phyloP scores from a whole-genome alignment of 139 green algal genomes.

The Chlamydomonas sp. region DNA sequence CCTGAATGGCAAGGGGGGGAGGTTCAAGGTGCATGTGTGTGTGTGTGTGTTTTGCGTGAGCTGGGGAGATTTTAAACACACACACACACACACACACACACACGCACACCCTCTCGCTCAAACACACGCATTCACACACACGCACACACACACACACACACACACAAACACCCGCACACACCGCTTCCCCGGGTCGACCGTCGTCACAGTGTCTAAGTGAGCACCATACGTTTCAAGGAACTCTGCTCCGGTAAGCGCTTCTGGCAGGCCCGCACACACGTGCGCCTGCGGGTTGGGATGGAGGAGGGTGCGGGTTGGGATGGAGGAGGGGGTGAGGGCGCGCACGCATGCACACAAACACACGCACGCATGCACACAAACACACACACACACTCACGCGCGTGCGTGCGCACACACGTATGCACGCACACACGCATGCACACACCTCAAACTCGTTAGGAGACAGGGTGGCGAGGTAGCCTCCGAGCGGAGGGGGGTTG shows the following conservation, averaged over 20 bases:
- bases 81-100: too few relatives aligned
- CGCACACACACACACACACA: background rate
- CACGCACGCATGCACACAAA: too few relatives aligned
- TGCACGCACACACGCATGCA: too few relatives aligned
- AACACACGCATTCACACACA: conserved; percentile 1
- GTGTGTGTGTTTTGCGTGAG: too few relatives aligned
- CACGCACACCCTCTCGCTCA: too few relatives aligned
- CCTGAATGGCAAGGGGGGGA: too few relatives aligned
- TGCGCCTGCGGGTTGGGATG: background rate
- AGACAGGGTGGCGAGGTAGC: conserved; percentile 55
- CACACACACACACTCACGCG: too few relatives aligned
- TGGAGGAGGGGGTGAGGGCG: background rate
- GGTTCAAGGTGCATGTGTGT: too few relatives aligned
- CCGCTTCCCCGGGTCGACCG: conserved; percentile 29
- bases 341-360: background rate
- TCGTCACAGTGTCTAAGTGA: conserved; percentile 69
- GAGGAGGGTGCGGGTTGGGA: background rate
- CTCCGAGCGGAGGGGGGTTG: background rate
- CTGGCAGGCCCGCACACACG: conserved; percentile 42
- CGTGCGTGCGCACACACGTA: too few relatives aligned
- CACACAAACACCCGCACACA: conserved; percentile 5
- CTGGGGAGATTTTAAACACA: too few relatives aligned
- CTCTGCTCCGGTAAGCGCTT: conserved; percentile 44
- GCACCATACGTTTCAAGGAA: conserved; percentile 57
- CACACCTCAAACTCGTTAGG: conserved; percentile 43